These are phyloP conservation scores for Abrus precatorius DNA, from an alignment of 306 rosid genomes.

Conservation along the genomic window DNA sequence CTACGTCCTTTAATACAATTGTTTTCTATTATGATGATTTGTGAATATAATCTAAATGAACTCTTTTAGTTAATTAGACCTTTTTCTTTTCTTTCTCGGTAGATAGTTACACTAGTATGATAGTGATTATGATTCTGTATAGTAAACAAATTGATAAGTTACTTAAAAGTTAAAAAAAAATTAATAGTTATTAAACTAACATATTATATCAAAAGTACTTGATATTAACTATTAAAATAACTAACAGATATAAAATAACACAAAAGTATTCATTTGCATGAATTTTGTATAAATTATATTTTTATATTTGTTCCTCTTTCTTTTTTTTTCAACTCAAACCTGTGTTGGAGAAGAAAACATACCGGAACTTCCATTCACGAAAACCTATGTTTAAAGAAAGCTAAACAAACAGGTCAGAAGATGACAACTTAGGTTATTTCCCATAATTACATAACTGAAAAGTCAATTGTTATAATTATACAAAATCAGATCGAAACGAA, in stretches of 20 bases:
- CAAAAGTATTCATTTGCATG: too few relatives aligned
- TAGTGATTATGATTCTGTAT: neutral
- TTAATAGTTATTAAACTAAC: too few relatives aligned
- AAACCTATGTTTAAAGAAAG: constrained; percentile 3
- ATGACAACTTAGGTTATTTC: neutral
- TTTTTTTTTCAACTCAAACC: neutral
- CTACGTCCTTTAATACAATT: neutral
- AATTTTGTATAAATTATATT: too few relatives aligned
- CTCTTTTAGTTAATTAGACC: neutral
- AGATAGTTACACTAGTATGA: neutral
- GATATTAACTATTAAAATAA: too few relatives aligned
- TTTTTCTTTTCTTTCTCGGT: too few relatives aligned
- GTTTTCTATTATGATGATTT: neutral
- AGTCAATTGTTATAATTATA: neutral
- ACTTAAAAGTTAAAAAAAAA: too few relatives aligned
- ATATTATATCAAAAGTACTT: too few relatives aligned
- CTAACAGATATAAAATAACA: too few relatives aligned
- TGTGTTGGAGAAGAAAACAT: neutral
- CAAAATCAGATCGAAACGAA: neutral
- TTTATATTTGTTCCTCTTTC: too few relatives aligned
- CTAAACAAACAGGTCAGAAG: neutral
- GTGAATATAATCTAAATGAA: neutral
- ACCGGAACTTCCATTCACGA: neutral
- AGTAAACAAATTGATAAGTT: too few relatives aligned
- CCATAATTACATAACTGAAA: neutral